Evolutionary conservation across 1,284 basidiomycete species (phyloP), one percentile per base, ranked within the genome.

Genomic region (Sporisorium sorghi): DNA sequence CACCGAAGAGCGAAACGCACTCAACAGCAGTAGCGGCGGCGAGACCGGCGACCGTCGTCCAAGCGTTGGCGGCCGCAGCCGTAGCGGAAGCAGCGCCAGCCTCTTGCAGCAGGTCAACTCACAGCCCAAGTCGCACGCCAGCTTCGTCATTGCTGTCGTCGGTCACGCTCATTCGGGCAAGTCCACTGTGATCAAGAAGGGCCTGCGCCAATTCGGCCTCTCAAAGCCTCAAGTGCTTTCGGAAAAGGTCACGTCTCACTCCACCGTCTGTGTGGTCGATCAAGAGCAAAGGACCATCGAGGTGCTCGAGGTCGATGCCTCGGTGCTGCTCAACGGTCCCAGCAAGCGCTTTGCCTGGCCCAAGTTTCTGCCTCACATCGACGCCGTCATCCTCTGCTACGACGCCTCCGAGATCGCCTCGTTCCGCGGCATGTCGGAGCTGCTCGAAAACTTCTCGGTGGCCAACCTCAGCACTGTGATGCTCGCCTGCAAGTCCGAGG

Each of bases 401-500:
- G 79, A 82, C 28, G 80, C 80, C 12, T 62, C 79, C 26, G 64
- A 78, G 55, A 69, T 81, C 30, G 55, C 70, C 21, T 79, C 77
- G 17, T 81, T 80, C 57, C 74, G 77, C 10, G 79, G 80, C 62
- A 81, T 82, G 79, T 78, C 79, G 15, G 78, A 79, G 37, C 62
- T 82, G 37, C 77, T 82, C 47, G 79, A 82, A 32, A 78, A 79
- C 48, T 82, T 82, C 49, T 67, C 75, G 14, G 62, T 74, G 2
- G 64, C 66, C 43, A 60, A 72, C 39, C 60, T 82, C 19, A 76
- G 77, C 67, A 82, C 76, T 24, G 79, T 82, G 26, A 81, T 82
- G 79, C 76, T 82, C 0, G 80, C 80, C 1, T 82, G 80, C 77
- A 82, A 82, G 61, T 82, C 80, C 12, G 80, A 82, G 19, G 73